phyloP scores from a whole-genome alignment of 2,329 filamentous ascomycete species.

The Tolypocladium tropicale region DNA sequence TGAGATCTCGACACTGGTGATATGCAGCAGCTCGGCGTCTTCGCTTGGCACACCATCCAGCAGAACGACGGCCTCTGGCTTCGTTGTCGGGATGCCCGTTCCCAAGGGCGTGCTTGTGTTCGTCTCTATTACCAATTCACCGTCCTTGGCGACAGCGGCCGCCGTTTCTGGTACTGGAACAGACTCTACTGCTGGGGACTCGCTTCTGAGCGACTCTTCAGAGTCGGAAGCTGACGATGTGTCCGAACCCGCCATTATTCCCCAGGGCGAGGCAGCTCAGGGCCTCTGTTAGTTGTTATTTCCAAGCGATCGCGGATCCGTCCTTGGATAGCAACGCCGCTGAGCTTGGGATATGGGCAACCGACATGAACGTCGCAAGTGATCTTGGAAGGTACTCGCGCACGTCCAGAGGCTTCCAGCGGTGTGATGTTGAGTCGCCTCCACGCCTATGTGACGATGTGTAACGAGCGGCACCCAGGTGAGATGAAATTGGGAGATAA shows the following conservation, averaged over 20 bases:
- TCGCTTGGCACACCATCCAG: background rate
- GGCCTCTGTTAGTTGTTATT: background rate
- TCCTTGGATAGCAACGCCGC: too few relatives aligned
- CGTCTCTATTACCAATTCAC: background rate
- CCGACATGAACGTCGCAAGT: background rate
- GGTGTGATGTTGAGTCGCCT: background rate
- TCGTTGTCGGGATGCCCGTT: background rate
- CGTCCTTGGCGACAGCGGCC: background rate
- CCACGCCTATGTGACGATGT: too few relatives aligned
- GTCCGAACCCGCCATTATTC: background rate
- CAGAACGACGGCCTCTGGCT: background rate
- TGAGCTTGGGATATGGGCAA: background rate
- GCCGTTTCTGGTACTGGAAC: background rate
- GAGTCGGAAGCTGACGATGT: background rate
- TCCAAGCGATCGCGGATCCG: too few relatives aligned
- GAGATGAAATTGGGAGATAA: background rate
- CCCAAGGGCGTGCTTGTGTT: background rate
- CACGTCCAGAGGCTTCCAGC: background rate
- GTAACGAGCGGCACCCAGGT: background rate
- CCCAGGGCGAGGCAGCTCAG: background rate
- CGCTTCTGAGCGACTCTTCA: background rate
- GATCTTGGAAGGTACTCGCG: background rate
- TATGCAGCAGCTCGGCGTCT: background rate
- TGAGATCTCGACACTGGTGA: background rate
- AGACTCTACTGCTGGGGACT: background rate